A percentile compares a stretch with the other conserved stretches of the same genome.
phyloP scores from a whole-genome alignment of 1,284 basidiomycete genomes.

The Porodaedalea pini region DNA sequence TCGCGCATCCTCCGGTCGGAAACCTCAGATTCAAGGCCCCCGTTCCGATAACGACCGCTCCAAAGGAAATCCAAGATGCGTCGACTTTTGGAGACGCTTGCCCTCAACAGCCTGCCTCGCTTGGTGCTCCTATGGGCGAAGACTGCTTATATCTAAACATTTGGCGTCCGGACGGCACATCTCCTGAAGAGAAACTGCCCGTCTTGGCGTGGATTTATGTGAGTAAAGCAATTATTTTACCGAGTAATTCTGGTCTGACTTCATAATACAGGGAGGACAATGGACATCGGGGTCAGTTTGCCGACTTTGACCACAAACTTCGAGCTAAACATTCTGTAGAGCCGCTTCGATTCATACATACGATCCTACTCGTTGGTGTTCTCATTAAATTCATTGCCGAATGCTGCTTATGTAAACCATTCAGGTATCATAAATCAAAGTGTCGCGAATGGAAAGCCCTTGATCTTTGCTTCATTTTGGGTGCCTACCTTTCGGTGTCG shows the following conservation, averaged over 20 bases:
- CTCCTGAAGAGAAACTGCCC: constrained; percentile 37
- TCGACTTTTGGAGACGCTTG: constrained; percentile 54
- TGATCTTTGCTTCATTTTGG: constrained; percentile 54
- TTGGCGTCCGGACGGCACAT: constrained; percentile 37
- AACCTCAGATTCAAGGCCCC: constrained; percentile 59
- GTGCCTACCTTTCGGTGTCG: too few species aligned
- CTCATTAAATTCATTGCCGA: not conserved
- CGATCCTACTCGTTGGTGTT: constrained; percentile 44
- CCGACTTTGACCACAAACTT: not conserved
- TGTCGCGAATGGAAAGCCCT: constrained; percentile 43
- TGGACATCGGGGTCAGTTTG: constrained; percentile 41
- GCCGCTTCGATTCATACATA: constrained; percentile 40
- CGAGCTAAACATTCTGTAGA: constrained; percentile 27
- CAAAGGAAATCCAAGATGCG: constrained; percentile 38
- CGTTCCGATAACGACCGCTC: constrained; percentile 40
- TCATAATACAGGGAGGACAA: constrained; percentile 42
- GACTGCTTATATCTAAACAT: constrained; percentile 57
- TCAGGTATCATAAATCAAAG: constrained; percentile 50
- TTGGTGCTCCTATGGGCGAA: constrained; percentile 50
- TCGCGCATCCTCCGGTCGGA: constrained; percentile 56
- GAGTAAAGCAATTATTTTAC: constrained; percentile 21
- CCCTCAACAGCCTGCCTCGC: constrained; percentile 42
- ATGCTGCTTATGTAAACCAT: not conserved
- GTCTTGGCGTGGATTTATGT: constrained; percentile 54
- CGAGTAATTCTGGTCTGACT: not conserved